Conservation (phyloP, 2,329 filamentous ascomycete species). For the Aspergillus sp. region DNA sequence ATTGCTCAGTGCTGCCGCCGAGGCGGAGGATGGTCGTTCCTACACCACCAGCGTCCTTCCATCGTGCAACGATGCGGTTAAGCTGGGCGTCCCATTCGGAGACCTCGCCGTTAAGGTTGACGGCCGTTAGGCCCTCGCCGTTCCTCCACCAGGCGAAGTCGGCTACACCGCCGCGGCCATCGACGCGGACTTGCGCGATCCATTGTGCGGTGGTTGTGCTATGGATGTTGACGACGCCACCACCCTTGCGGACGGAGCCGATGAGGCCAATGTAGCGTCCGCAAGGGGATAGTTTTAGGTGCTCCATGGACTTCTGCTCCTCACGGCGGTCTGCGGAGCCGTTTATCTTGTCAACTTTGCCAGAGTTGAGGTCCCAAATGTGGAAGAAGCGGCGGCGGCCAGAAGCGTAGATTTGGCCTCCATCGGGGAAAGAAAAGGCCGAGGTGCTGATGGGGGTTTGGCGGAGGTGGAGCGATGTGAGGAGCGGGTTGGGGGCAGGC, state of each 20-base stretch:
- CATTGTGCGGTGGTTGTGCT: constrained; percentile 81
- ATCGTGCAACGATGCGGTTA: constrained; percentile 72
- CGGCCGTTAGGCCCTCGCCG: constrained; percentile 76
- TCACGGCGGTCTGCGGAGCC: constrained; percentile 68
- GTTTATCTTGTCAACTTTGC: constrained; percentile 77
- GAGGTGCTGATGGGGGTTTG: constrained; percentile 81
- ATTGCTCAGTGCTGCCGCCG: constrained; percentile 52
- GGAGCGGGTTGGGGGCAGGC: constrained; percentile 78
- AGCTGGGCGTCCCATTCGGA: constrained; percentile 79
- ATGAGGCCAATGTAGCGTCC: constrained; percentile 82
- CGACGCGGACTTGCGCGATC: constrained; percentile 77
- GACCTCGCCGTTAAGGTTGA: constrained; percentile 83
- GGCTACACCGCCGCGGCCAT: constrained; percentile 78
- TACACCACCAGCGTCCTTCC: constrained; percentile 87
- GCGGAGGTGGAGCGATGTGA: constrained; percentile 86
- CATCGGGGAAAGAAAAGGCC: constrained; percentile 70
- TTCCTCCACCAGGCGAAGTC: constrained; percentile 94
- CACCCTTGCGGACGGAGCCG: constrained; percentile 77
- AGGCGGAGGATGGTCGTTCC: constrained; percentile 80
- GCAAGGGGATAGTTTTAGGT: constrained; percentile 82
- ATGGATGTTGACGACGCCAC: constrained; percentile 83
- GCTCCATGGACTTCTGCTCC: constrained; percentile 88
- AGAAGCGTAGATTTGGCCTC: constrained; percentile 81
- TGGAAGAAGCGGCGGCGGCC: constrained; percentile 91
- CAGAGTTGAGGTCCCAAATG: constrained; percentile 83